Conservation (phyloP, 1,284 basidiomycete genomes). For the Laetiporus sulphureus region DNA sequence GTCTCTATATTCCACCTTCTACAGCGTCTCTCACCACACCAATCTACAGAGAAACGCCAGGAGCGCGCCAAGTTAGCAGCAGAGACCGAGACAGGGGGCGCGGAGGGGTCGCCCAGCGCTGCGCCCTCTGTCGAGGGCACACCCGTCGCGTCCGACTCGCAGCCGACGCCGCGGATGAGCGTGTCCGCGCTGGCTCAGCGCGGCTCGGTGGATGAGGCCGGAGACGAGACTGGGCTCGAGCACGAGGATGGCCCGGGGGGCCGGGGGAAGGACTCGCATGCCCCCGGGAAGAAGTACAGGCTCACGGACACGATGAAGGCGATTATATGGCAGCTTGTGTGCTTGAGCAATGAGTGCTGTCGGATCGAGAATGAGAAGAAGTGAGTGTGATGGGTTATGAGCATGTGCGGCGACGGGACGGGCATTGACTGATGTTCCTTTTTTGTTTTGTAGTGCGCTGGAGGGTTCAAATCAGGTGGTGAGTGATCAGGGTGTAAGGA, state of each 20-base stretch:
- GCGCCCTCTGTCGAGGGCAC: conserved; percentile 31
- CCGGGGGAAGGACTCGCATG: conserved; percentile 39
- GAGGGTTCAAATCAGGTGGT: conserved; percentile 64
- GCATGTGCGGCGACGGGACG: neutral
- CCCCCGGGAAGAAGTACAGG: conserved; percentile 64
- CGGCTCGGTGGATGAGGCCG: conserved; percentile 18
- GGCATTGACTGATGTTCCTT: neutral
- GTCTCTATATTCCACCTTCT: conserved; percentile 17
- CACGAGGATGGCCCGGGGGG: conserved; percentile 24
- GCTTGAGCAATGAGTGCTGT: conserved; percentile 74
- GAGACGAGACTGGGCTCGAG: conserved; percentile 18
- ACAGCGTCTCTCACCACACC: conserved; percentile 1
- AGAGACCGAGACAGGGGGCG: conserved; percentile 25
- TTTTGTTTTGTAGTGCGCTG: conserved; percentile 37
- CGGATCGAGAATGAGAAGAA: conserved; percentile 81
- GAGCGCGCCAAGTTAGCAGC: conserved; percentile 36
- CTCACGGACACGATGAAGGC: conserved; percentile 72
- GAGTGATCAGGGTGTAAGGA: conserved; percentile 72
- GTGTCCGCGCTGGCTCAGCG: conserved; percentile 13
- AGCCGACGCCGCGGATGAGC: conserved; percentile 17
- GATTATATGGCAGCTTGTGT: conserved; percentile 72
- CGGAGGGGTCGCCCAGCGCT: too few relatives aligned
- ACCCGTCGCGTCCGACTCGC: conserved; percentile 21
- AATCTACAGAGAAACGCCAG: conserved; percentile 48
- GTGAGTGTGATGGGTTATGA: conserved; percentile 36